Conservation (phyloP, 1,284 basidiomycete genomes). For the Gymnopus androsaceus region DNA sequence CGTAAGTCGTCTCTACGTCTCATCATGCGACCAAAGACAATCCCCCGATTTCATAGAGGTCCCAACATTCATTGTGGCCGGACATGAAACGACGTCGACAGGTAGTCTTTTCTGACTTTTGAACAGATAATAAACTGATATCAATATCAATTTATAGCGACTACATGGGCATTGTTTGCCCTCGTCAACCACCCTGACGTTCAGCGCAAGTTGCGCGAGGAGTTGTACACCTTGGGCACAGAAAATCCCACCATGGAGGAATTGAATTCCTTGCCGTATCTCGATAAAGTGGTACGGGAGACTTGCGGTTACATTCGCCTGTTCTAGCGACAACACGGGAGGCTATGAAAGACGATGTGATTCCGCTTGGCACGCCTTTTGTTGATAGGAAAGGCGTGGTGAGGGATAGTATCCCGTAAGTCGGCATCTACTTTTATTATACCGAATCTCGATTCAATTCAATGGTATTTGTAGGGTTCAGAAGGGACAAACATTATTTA, state of each 20-base stretch:
- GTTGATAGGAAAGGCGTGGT: conserved; percentile 39
- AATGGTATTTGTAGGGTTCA: conserved; percentile 24
- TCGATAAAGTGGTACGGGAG: conserved; percentile 71
- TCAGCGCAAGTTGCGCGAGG: conserved; percentile 70
- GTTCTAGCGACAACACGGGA: conserved; percentile 57
- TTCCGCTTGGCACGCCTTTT: conserved; percentile 54
- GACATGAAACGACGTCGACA: conserved; percentile 78
- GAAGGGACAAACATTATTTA: conserved; percentile 46
- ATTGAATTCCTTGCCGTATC: conserved; percentile 57
- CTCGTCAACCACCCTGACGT: conserved; percentile 55
- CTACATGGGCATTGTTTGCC: conserved; percentile 65
- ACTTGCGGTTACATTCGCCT: conserved; percentile 67
- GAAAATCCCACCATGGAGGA: conserved; percentile 65
- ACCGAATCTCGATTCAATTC: neutral
- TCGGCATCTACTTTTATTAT: conserved; percentile 2
- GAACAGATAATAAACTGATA: no score
- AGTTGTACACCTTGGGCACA: conserved; percentile 51
- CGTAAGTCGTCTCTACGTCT: conserved; percentile 49
- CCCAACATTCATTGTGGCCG: conserved; percentile 64
- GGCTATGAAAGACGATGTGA: conserved; percentile 52
- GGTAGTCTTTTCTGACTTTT: neutral
- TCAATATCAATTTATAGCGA: conserved; percentile 34
- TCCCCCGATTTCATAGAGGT: conserved; percentile 51
- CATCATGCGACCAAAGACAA: neutral
- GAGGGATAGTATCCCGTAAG: conserved; percentile 32